These are phyloP conservation scores for Rhodotorula sp. DNA, from an alignment of 1,284 basidiomycete genomes.

Conservation along the genomic window DNA sequence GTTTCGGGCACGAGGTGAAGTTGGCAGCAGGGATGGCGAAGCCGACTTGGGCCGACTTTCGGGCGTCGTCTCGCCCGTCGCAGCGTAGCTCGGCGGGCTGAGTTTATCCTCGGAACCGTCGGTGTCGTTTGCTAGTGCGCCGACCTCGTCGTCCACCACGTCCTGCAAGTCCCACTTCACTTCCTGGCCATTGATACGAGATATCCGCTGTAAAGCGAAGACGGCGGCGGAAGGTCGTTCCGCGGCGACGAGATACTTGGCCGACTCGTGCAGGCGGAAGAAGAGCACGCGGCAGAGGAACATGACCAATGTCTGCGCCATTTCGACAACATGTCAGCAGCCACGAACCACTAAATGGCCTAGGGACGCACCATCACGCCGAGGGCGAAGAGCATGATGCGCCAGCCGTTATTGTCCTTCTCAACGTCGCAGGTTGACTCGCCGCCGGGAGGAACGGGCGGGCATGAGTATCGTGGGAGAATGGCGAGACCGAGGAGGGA, in stretches of 20 bases:
- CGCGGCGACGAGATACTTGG: conserved; percentile 71
- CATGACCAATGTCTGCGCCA: conserved; percentile 79
- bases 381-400: conserved; percentile 70
- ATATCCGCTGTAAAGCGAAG: conserved; percentile 74
- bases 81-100: not conserved
- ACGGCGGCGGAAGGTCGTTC: conserved; percentile 78
- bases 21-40: not conserved
- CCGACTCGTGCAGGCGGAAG: conserved; percentile 89
- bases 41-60: not conserved
- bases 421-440: conserved; percentile 60
- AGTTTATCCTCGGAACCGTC: not conserved
- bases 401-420: conserved; percentile 77
- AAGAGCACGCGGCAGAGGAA: conserved; percentile 76
- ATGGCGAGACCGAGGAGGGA: conserved; percentile 73
- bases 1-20: too few species aligned
- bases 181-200: conserved; percentile 73
- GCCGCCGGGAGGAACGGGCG: conserved; percentile 44
- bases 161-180: conserved; percentile 66
- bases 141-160: conserved; percentile 57
- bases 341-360: too few species aligned
- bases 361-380: conserved; percentile 63
- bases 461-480: conserved; percentile 74
- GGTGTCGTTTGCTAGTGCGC: not conserved
- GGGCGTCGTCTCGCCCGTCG: conserved; percentile 3
- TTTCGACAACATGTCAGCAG: too few species aligned